Evolutionary conservation across 805 yeast species (phyloP).

Genomic region (Kuraishia capsulata): DNA sequence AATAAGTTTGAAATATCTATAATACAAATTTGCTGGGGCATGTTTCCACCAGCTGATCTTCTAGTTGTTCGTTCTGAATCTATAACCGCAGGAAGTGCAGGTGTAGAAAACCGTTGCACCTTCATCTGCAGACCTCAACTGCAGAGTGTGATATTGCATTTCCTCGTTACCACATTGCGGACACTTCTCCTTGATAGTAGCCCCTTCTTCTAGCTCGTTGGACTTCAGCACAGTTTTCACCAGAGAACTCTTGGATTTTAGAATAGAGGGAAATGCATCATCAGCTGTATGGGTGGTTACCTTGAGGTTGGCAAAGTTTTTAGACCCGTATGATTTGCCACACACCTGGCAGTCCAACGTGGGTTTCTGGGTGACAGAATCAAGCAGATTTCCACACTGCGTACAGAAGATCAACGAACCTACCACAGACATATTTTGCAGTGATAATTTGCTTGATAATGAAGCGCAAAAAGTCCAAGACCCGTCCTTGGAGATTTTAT

Average conservation of each 20-base stretch:
- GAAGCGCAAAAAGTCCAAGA: no score
- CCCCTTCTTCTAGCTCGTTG: conserved; percentile 86
- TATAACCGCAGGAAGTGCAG: conserved; percentile 86
- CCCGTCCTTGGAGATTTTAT: no score
- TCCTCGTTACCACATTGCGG: conserved; percentile 98
- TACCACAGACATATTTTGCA: conserved; percentile 89
- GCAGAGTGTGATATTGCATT: conserved; percentile 96
- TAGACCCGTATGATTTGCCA: conserved; percentile 27
- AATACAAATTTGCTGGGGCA: neutral
- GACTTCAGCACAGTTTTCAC: conserved; percentile 78
- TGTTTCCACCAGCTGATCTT: neutral
- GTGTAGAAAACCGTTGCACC: conserved; percentile 99
- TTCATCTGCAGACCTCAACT: conserved; percentile 96
- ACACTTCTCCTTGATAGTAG: conserved; percentile 94
- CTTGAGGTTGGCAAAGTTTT: conserved; percentile 64
- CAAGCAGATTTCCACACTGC: conserved; percentile 86
- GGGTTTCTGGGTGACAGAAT: conserved; percentile 44
- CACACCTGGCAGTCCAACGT: conserved; percentile 51
- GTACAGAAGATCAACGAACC: conserved; percentile 93
- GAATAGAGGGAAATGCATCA: conserved; percentile 87
- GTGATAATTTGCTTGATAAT: no score
- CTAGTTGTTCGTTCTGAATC: conserved; percentile 92
- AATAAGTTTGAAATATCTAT: neutral
- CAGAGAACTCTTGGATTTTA: conserved; percentile 74
- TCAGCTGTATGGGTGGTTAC: conserved; percentile 85